Percentiles rank a stretch among this genome's conserved stretches.
phyloP scores from a whole-genome alignment of 1,284 basidiomycete genomes.

The Irpex sp. region DNA sequence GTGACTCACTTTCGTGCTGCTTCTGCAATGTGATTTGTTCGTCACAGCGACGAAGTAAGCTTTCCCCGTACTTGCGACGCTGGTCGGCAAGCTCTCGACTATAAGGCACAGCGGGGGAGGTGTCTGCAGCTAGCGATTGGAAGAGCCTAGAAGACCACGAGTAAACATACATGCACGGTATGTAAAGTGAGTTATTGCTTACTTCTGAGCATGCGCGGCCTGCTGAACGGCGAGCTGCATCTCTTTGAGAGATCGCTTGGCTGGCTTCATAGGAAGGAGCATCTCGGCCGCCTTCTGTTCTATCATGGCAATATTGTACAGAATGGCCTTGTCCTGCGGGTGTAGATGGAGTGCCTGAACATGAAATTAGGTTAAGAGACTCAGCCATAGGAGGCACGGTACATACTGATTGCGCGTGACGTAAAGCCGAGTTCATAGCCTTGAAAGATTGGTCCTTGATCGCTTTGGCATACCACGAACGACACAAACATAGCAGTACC shows the following conservation, averaged over 20 bases:
- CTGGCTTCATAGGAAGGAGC: slow-evolving; percentile 67
- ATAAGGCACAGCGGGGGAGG: slow-evolving; percentile 73
- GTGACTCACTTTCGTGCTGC: slow-evolving; percentile 70
- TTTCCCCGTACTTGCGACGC: slow-evolving; percentile 83
- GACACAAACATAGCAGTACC: slow-evolving; percentile 78
- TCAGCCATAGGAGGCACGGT: background rate
- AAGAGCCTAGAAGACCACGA: slow-evolving; percentile 59
- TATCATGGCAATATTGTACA: slow-evolving; percentile 96
- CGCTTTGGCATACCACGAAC: slow-evolving; percentile 91
- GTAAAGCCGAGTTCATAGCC: slow-evolving; percentile 77
- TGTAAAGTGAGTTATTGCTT: slow-evolving; percentile 20
- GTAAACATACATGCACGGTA: background rate
- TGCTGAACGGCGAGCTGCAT: slow-evolving; percentile 76
- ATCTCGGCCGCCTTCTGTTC: slow-evolving; percentile 93
- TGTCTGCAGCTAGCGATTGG: slow-evolving; percentile 75
- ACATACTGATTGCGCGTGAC: slow-evolving; percentile 73
- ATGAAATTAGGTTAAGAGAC: background rate
- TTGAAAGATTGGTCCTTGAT: slow-evolving; percentile 80
- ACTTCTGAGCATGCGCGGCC: slow-evolving; percentile 89
- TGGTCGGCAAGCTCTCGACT: slow-evolving; percentile 85
- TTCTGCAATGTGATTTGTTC: slow-evolving; percentile 75
- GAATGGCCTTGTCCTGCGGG: slow-evolving; percentile 82
- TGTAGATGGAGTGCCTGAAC: slow-evolving; percentile 74
- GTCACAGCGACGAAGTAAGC: slow-evolving; percentile 75
- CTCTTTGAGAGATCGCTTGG: slow-evolving; percentile 78